These are phyloP conservation scores for Citrullus amarus DNA, from an alignment of 306 rosid genomes.

Conservation along the genomic window DNA sequence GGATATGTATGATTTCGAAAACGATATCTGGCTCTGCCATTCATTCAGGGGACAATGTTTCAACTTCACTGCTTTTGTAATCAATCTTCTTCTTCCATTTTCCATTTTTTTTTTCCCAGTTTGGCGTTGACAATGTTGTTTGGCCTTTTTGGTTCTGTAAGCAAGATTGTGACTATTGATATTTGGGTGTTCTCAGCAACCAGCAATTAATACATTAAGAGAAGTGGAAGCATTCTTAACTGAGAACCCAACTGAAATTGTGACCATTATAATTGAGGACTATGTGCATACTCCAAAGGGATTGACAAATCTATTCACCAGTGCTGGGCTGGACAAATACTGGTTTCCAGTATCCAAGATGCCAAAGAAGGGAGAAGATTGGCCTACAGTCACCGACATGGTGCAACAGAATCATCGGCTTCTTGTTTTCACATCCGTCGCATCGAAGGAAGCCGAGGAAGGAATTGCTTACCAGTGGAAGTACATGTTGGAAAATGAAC, in stretches of 20 bases:
- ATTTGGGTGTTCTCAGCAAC: conserved; percentile 61
- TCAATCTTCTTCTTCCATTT: conserved; percentile 10
- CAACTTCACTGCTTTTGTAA: conserved; percentile 96
- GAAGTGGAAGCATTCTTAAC: conserved; percentile 83
- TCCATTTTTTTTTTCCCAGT: conserved; percentile 5
- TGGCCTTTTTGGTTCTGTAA: background rate
- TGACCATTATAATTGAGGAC: conserved; percentile 83
- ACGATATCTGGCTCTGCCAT: conserved; percentile 97
- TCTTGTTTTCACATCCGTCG: conserved; percentile 79
- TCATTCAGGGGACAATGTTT: conserved; percentile 83
- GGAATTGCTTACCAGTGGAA: conserved; percentile 96
- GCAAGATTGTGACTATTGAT: conserved; percentile 3
- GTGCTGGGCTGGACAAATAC: conserved; percentile 67
- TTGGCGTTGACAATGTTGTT: conserved; percentile 2
- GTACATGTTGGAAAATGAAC: conserved; percentile 87
- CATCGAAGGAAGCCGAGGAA: conserved; percentile 82
- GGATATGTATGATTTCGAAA: conserved; percentile 87
- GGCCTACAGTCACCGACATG: conserved; percentile 87
- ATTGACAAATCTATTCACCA: conserved; percentile 48
- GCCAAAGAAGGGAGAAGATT: conserved; percentile 72
- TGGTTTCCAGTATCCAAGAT: conserved; percentile 82
- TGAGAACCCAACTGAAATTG: conserved; percentile 66
- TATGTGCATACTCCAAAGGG: conserved; percentile 82
- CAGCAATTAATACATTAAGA: conserved; percentile 71
- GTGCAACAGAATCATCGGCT: conserved; percentile 70